A percentile compares a stretch with the other conserved stretches of the same genome.
Evolutionary conservation across 345 rosid genomes (phyloP).

Genomic region (Viola odorata): DNA sequence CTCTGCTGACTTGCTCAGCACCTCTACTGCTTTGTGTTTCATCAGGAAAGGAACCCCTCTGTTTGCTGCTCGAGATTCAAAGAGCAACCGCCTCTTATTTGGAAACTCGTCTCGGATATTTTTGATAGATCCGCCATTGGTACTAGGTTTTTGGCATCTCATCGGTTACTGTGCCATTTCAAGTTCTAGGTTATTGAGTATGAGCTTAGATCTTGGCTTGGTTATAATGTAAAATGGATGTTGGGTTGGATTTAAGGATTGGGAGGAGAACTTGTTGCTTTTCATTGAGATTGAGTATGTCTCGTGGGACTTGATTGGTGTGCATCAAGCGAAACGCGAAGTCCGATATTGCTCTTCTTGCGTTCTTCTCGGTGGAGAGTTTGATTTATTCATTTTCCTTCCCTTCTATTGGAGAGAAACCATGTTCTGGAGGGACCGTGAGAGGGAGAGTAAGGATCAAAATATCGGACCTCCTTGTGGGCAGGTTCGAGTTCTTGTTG

Average conservation of each 20-base stretch:
- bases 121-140: too few relatives aligned
- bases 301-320: conserved; percentile 28
- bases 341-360: too few relatives aligned
- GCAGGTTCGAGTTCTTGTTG: conserved; percentile 93
- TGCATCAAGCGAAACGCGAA: background rate
- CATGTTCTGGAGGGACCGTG: conserved; percentile 95
- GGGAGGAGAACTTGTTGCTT: conserved; percentile 15
- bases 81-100: too few relatives aligned
- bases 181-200: background rate
- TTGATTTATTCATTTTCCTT: background rate
- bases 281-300: conserved; percentile 16
- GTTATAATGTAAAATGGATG: conserved; percentile 18
- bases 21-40: too few relatives aligned
- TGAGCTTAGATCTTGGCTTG: conserved; percentile 26
- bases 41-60: too few relatives aligned
- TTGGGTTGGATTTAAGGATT: conserved; percentile 13
- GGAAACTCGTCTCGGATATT: too few relatives aligned
- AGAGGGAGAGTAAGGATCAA: conserved; percentile 73
- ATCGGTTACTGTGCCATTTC: too few relatives aligned
- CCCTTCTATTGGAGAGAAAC: conserved; percentile 6
- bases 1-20: too few relatives aligned
- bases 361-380: too few relatives aligned
- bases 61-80: too few relatives aligned
- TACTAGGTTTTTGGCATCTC: too few relatives aligned
- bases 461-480: conserved; percentile 81